Evolutionary conservation across 805 yeast species (phyloP).

Genomic region (Jamesozyma jinghongensis): DNA sequence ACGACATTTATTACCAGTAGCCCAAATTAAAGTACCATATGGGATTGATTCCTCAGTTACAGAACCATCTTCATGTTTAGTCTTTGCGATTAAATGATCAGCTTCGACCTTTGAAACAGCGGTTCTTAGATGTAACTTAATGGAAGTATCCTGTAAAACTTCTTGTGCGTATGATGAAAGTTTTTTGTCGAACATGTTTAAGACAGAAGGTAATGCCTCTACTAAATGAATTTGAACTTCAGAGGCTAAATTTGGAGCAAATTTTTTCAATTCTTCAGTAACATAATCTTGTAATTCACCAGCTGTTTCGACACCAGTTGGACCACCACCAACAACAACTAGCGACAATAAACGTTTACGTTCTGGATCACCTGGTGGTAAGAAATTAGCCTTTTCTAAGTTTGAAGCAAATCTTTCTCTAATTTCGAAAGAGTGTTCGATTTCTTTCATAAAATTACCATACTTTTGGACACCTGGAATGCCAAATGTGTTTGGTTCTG

Average conservation of each 20-base stretch:
- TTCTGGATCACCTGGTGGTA: constrained; percentile 70
- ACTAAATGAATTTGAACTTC: constrained; percentile 81
- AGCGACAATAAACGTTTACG: constrained; percentile 77
- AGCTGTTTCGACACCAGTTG: constrained; percentile 96
- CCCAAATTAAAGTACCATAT: constrained; percentile 93
- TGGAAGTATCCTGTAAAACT: constrained; percentile 41
- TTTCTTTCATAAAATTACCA: constrained; percentile 83
- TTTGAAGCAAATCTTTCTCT: constrained; percentile 76
- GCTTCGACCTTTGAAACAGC: constrained; percentile 83
- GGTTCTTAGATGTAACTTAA: constrained; percentile 72
- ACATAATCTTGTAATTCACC: constrained; percentile 94
- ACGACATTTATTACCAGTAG: constrained; percentile 91
- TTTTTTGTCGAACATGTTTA: constrained; percentile 43
- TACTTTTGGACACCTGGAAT: constrained; percentile 83
- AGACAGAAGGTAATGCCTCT: constrained; percentile 85
- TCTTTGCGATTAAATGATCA: constrained; percentile 60
- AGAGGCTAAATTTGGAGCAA: constrained; percentile 77
- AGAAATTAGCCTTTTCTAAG: constrained; percentile 78
- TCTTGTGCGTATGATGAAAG: constrained; percentile 37
- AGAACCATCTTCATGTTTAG: constrained; percentile 63
- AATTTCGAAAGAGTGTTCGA: constrained; percentile 74
- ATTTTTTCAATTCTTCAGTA: constrained; percentile 77
- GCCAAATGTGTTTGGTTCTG: constrained; percentile 88
- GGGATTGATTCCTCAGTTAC: constrained; percentile 53
- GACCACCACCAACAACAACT: constrained; percentile 96